Base-by-base conservation (phyloP, 106 monocot genomes). In the Alisma plantagoaquatica region DNA sequence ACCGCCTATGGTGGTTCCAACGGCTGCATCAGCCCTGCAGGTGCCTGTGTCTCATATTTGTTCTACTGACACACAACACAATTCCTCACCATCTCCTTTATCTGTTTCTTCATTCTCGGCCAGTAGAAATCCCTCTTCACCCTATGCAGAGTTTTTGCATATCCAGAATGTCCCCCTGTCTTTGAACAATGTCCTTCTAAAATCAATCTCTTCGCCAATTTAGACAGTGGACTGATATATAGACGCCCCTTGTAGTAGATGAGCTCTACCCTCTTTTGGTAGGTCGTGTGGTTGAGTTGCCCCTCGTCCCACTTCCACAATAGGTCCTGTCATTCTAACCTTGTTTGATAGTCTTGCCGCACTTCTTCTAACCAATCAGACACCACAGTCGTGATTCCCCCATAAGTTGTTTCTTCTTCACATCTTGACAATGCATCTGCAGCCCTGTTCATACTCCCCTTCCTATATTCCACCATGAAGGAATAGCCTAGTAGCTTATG, bases 21-120 rank as follows among this genome's bases (percentile, higher is more conserved):
- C 0, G 57, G 57, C 14, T 58, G 57, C 27, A 58, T 12, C 25
- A 58, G 16, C 1, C 57, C 43, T 10, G 57, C 24, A 1, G 44
- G 46, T 2, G 2, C 1, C 4, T 9, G 0, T 0, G 33, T 46
- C 1, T 29, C 21, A 1, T 2, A 4, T 27, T 60, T 60, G 9
- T 19, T 29, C 4, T 30, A 0, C 12, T 60, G 60, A 24, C 46
- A 60, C 0, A 60, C 23, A 18, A 46, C 29, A 10, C 60, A 60
- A 10, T 41, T 30, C 26, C 28, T 0, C 0, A 43, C 43, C 30
- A 2, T 12, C 9, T 3, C 3, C 3, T 17, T 7, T 11, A 46
- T 17, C 4, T 7, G n/a, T 17, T n/a, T 46, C 3, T 18, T 3
- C 16, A 9, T 46, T 10, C 16, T 46, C 3, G 10, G 4, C 45